phyloP scores from a whole-genome alignment of 495 filamentous ascomycete species.

The Saxophila tyrrhenica region DNA sequence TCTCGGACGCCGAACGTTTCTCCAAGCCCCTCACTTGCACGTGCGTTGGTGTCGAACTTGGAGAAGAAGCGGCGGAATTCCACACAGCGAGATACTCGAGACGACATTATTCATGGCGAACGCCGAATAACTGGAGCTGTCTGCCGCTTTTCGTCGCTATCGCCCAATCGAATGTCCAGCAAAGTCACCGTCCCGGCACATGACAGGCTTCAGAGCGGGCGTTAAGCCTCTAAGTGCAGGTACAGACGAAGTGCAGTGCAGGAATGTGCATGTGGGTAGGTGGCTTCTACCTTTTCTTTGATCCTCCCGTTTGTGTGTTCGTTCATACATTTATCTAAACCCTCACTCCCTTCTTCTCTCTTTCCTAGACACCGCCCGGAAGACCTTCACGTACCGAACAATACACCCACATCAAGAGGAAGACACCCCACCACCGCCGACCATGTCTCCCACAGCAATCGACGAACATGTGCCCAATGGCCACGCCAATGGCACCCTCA shows the following conservation, averaged over 20 bases:
- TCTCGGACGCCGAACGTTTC: too few species aligned
- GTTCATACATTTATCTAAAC: background rate
- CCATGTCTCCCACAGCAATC: conserved; percentile 48
- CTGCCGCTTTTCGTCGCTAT: too few species aligned
- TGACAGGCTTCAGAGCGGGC: background rate
- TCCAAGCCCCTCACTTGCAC: too few species aligned
- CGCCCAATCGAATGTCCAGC: too few species aligned
- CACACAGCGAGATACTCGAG: too few species aligned
- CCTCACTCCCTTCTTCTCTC: background rate
- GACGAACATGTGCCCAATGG: conserved; percentile 21
- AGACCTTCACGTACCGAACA: background rate
- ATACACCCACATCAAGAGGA: background rate
- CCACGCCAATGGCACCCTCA: conserved; percentile 28
- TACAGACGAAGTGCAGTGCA: conserved; percentile 1
- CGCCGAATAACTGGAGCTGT: too few species aligned
- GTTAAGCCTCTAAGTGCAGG: conserved; percentile 15
- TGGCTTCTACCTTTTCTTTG: background rate
- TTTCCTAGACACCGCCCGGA: background rate
- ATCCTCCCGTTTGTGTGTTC: background rate
- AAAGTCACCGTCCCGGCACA: too few species aligned
- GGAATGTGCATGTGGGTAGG: background rate
- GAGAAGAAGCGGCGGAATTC: too few species aligned
- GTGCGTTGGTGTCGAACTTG: too few species aligned
- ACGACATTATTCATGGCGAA: too few species aligned
- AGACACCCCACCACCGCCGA: background rate